Percentiles rank a stretch among this genome's conserved stretches.
Conservation (phyloP, 108 stramenopile species). For the Poteriospumella lacustris region DNA sequence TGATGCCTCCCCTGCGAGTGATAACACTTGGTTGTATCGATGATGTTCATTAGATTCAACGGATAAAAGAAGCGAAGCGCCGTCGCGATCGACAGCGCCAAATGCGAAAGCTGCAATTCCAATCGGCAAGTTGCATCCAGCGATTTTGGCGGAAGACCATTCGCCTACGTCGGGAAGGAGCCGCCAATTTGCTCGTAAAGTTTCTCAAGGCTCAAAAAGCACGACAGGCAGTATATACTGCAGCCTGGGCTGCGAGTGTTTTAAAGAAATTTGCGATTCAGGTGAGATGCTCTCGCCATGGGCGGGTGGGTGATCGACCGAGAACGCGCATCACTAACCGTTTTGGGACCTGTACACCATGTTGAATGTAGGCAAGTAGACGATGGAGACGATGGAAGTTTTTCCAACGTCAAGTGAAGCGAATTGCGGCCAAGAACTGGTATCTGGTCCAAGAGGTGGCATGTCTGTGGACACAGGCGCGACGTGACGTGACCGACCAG, state of each 20-base stretch:
- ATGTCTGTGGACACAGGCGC: neutral
- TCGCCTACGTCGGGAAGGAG: too few relatives aligned
- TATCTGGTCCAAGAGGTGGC: neutral
- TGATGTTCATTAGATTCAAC: conserved; percentile 1
- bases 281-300: too few relatives aligned
- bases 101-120: neutral
- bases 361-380: neutral
- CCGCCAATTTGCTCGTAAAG: neutral
- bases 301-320: too few relatives aligned
- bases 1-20: too few relatives aligned
- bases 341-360: too few relatives aligned
- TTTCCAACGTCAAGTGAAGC: neutral
- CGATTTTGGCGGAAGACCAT: neutral
- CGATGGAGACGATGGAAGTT: neutral
- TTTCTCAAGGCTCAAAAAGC: neutral
- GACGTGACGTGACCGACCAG: neutral
- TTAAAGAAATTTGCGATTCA: neutral
- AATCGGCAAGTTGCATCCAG: neutral
- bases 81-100: neutral
- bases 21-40: too few relatives aligned
- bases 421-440: neutral
- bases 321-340: too few relatives aligned
- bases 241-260: neutral
- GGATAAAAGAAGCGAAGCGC: neutral
- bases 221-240: neutral